Conservation (phyloP, 1,284 basidiomycete species). For the Kalmanozyma brasiliensis region DNA sequence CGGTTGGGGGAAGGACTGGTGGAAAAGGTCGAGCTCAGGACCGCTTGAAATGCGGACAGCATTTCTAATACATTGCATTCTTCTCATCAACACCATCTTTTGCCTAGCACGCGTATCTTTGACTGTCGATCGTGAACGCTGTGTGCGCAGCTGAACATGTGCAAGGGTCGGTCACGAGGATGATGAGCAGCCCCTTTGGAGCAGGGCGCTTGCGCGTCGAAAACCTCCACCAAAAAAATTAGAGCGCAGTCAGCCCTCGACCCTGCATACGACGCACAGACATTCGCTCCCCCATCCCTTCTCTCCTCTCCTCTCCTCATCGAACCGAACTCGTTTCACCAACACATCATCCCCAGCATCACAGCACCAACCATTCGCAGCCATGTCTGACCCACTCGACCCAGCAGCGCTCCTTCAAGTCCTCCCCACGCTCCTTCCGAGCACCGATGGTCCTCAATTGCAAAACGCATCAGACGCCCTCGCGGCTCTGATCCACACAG, state of each 20-base stretch:
- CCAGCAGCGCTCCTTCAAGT: conserved; percentile 54
- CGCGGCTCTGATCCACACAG: conserved; percentile 51
- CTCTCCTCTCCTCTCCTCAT: too few relatives aligned
- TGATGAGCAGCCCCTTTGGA: not conserved
- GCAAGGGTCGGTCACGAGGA: not conserved
- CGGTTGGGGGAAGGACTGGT: conserved; percentile 81
- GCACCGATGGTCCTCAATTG: conserved; percentile 12
- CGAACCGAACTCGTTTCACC: too few relatives aligned
- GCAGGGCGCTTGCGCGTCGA: not conserved
- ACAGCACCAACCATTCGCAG: too few relatives aligned
- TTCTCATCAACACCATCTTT: not conserved
- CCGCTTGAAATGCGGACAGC: not conserved
- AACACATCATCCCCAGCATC: too few relatives aligned
- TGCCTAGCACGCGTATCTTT: too few relatives aligned
- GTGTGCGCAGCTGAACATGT: not conserved
- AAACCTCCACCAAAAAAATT: conserved; percentile 1
- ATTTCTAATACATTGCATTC: not conserved
- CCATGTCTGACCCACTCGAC: conserved; percentile 48
- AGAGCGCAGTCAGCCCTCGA: conserved; percentile 3
- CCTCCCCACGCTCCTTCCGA: conserved; percentile 18
- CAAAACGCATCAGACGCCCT: conserved; percentile 52
- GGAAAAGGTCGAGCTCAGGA: conserved; percentile 27
- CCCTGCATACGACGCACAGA: conserved; percentile 8
- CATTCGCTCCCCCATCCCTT: not conserved
- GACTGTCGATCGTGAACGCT: too few relatives aligned